phyloP scores from a whole-genome alignment of 345 rosid species.

The Gossypium arboreum region DNA sequence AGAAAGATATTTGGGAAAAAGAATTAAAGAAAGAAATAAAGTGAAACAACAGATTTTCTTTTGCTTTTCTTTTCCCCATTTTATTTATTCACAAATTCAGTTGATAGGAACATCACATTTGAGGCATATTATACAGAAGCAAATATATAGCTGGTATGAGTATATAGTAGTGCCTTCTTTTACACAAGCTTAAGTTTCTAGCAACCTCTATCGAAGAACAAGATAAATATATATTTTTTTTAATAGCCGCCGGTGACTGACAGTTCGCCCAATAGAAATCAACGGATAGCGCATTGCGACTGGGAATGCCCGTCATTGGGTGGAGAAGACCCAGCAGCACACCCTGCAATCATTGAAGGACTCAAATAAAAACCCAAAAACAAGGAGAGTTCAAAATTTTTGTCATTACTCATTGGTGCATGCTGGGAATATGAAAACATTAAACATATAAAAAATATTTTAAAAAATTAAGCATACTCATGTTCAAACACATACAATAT shows the following conservation, averaged over 20 bases:
- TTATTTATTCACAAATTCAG: slow-evolving; percentile 4
- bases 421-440: neutral
- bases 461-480: no score
- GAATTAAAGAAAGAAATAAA: neutral
- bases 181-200: neutral
- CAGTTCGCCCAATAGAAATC: neutral
- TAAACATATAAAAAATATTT: no score
- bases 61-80: neutral
- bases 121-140: neutral
- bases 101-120: neutral
- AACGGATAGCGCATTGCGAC: neutral
- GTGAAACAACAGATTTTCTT: neutral
- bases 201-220: neutral
- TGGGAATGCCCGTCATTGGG: neutral
- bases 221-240: neutral
- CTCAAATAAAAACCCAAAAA: neutral
- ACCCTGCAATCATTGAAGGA: neutral
- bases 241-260: neutral
- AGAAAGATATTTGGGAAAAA: neutral
- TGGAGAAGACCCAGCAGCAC: neutral
- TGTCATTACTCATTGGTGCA: neutral
- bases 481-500: no score
- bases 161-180: neutral
- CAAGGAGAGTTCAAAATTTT: neutral
- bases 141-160: neutral